Evolutionary conservation across 2,329 filamentous ascomycete genomes (phyloP).

Genomic region (Alternaria incomplexa): DNA sequence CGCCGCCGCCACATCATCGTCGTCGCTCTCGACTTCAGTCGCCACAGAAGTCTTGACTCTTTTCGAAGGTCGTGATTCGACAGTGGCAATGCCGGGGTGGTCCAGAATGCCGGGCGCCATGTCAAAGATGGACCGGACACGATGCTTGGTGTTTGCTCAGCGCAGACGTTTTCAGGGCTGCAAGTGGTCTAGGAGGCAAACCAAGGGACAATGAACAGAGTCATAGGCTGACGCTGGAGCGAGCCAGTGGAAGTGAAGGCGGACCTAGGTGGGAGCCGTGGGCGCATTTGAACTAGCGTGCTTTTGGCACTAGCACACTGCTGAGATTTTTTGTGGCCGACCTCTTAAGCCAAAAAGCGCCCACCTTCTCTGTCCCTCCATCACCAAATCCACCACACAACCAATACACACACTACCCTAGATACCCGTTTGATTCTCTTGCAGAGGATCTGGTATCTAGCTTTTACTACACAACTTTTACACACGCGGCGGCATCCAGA

Average conservation of each 20-base stretch:
- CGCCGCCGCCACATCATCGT: conserved; percentile 53
- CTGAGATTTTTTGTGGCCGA: conserved; percentile 21
- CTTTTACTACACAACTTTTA: conserved; percentile 39
- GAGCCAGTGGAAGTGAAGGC: conserved; percentile 16
- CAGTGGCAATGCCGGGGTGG: conserved; percentile 23
- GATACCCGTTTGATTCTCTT: conserved; percentile 54
- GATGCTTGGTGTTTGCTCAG: conserved; percentile 11
- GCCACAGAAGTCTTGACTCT: conserved; percentile 38
- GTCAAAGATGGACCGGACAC: conserved; percentile 9
- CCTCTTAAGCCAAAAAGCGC: conserved; percentile 12
- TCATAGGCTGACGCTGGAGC: conserved; percentile 9
- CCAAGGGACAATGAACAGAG: conserved; percentile 10
- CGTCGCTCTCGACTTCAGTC: conserved; percentile 25
- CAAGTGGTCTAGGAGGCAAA: conserved; percentile 9
- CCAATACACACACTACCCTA: conserved; percentile 42
- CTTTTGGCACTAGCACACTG: conserved; percentile 19
- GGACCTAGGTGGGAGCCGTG: conserved; percentile 9
- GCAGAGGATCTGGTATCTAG: conserved; percentile 57
- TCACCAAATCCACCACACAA: conserved; percentile 34
- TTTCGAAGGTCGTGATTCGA: conserved; percentile 45
- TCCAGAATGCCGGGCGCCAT: conserved; percentile 47
- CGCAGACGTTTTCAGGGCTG: conserved; percentile 4
- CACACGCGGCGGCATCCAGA: conserved; percentile 49
- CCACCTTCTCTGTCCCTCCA: conserved; percentile 34
- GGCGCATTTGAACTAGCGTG: conserved; percentile 12